A percentile compares a stretch with the other conserved stretches of the same genome.
phyloP scores from a whole-genome alignment of 352 stramenopile genomes.

The Blastocystis sp. region DNA sequence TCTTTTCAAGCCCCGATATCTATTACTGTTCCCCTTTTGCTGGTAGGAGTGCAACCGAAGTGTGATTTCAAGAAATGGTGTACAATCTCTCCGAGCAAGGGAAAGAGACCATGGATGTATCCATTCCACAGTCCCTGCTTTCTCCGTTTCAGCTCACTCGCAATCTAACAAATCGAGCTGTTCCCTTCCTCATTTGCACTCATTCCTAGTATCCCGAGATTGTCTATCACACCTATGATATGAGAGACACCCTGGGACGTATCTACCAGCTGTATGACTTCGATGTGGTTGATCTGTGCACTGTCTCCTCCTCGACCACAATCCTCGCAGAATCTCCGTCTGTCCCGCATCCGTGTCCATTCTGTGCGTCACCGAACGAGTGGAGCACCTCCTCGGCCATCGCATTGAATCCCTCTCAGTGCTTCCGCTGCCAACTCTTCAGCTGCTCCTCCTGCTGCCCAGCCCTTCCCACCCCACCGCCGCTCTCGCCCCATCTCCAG shows the following conservation, averaged over 20 bases:
- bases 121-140: background rate
- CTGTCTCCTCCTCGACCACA: background rate
- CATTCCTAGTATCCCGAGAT: conserved; percentile 43
- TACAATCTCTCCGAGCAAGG: conserved; percentile 46
- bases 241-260: background rate
- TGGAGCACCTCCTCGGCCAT: background rate
- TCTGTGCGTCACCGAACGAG: background rate
- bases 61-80: conserved; percentile 22
- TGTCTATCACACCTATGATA: conserved; percentile 24
- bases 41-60: background rate
- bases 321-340: background rate
- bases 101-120: conserved; percentile 30
- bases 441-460: background rate
- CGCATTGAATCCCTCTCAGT: background rate
- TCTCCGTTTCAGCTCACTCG: conserved; percentile 21
- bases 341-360: background rate
- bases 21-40: conserved; percentile 39
- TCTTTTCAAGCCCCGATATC: conserved; percentile 9
- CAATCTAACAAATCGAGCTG: conserved; percentile 15
- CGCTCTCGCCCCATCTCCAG: background rate
- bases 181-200: background rate
- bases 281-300: background rate
- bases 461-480: background rate
- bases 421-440: conserved; percentile 45
- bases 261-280: conserved; percentile 66